Conservation (phyloP, 2,329 filamentous ascomycete species). For the Neonectria hederae region DNA sequence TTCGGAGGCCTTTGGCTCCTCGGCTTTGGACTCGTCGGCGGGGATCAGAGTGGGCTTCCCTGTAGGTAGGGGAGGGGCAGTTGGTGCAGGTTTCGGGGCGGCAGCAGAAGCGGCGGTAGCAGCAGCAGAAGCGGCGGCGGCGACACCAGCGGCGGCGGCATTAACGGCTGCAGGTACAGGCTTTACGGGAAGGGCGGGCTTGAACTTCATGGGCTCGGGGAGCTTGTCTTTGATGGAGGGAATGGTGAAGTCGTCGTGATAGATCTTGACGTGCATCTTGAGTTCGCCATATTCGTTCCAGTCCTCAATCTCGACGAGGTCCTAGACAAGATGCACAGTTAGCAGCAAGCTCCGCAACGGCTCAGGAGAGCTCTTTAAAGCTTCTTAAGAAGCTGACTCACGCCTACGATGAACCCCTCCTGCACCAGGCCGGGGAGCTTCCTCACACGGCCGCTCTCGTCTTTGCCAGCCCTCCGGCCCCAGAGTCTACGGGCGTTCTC, state of each 20-base stretch:
- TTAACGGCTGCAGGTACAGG: slow-evolving; percentile 36
- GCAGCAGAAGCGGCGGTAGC: slow-evolving; percentile 37
- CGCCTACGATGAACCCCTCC: slow-evolving; percentile 84
- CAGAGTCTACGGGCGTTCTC: slow-evolving; percentile 89
- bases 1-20: slow-evolving; percentile 29
- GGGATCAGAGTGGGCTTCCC: slow-evolving; percentile 33
- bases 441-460: slow-evolving; percentile 66
- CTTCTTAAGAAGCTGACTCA: slow-evolving; percentile 59
- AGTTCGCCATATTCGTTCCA: slow-evolving; percentile 99
- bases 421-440: slow-evolving; percentile 92
- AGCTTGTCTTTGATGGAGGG: slow-evolving; percentile 64
- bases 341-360: neutral
- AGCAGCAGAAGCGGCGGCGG: slow-evolving; percentile 39
- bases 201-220: slow-evolving; percentile 48
- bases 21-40: slow-evolving; percentile 26
- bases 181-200: slow-evolving; percentile 38
- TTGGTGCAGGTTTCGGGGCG: slow-evolving; percentile 32
- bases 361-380: neutral
- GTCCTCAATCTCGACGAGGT: slow-evolving; percentile 93
- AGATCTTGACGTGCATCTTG: slow-evolving; percentile 81
- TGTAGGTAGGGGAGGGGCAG: slow-evolving; percentile 38
- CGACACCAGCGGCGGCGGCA: slow-evolving; percentile 31
- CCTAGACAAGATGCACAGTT: slow-evolving; percentile 61
- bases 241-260: slow-evolving; percentile 70
- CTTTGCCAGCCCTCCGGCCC: slow-evolving; percentile 83